These are phyloP conservation scores for Tetrahymena elliotti DNA, from an alignment of 73 alveolate species.

Conservation along the genomic window DNA sequence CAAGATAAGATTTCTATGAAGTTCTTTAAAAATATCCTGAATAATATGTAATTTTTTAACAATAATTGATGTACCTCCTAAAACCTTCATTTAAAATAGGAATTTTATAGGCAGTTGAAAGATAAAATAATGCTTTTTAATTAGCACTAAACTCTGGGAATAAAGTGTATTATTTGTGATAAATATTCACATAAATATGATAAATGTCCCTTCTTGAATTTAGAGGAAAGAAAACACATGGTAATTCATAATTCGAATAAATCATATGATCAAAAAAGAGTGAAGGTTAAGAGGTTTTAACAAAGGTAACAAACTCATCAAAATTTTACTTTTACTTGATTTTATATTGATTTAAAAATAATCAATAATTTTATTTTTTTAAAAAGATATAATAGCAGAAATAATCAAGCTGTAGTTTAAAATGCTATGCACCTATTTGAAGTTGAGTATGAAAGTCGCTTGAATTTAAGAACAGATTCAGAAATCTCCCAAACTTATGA, in stretches of 20 bases:
- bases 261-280: neutral
- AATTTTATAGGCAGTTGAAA: neutral
- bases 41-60: neutral
- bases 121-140: neutral
- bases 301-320: neutral
- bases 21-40: neutral
- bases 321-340: neutral
- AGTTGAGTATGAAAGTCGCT: neutral
- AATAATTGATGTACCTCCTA: no score
- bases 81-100: neutral
- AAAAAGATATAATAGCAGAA: neutral
- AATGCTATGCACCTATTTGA: neutral
- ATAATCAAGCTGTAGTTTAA: neutral
- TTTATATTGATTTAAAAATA: neutral
- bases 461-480: neutral
- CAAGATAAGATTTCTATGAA: neutral
- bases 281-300: neutral
- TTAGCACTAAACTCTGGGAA: neutral
- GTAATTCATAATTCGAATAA: neutral
- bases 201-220: neutral
- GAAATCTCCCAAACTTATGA: neutral
- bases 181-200: neutral
- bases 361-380: neutral
- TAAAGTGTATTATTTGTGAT: neutral
- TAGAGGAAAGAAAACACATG: neutral